Evolutionary conservation across 164 flowering plant genomes (phyloP).

Genomic region (Vitis labrusca): DNA sequence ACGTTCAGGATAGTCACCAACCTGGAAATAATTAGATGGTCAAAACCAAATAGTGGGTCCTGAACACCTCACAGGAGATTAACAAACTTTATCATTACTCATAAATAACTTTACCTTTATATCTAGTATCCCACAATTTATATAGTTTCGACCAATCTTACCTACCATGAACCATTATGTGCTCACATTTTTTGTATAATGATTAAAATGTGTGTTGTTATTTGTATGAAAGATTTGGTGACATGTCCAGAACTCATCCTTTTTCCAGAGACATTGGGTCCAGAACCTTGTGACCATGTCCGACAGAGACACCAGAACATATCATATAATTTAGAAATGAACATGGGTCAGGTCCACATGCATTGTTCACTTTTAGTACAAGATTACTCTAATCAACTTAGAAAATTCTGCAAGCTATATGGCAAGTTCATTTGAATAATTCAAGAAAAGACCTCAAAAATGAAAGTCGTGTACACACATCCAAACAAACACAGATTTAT

Average conservation of each 20-base stretch:
- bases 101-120: too few species aligned
- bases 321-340: slow-evolving; percentile 1
- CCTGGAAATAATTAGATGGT: slow-evolving; percentile 32
- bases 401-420: neutral
- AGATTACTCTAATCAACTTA: neutral
- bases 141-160: too few species aligned
- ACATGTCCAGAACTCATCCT: neutral
- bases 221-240: neutral
- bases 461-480: too few species aligned
- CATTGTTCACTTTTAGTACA: neutral
- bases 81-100: too few species aligned
- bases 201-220: neutral
- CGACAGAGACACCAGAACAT: neutral
- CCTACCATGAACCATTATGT: too few species aligned
- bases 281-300: slow-evolving; percentile 9
- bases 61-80: neutral
- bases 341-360: slow-evolving; percentile 13
- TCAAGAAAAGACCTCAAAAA: neutral
- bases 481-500: too few species aligned
- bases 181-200: neutral
- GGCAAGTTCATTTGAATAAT: neutral
- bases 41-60: neutral
- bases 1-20: slow-evolving; percentile 68
- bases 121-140: too few species aligned
- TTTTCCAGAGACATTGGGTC: slow-evolving; percentile 9